phyloP scores from a whole-genome alignment of 75 land plant genomes.

The Selaginella moellendorffii region DNA sequence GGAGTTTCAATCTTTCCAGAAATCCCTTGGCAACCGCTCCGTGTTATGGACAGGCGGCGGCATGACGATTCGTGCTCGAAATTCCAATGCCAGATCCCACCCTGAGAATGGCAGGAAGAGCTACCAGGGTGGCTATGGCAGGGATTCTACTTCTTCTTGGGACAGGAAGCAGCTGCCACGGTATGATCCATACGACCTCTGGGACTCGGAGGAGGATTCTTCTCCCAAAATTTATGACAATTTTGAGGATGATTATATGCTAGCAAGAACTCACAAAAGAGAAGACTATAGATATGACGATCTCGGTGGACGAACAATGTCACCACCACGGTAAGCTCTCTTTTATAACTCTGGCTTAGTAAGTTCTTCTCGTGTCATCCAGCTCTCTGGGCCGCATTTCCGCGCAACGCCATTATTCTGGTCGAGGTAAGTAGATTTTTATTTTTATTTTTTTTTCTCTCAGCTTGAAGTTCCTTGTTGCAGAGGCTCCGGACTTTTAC shows the following conservation, averaged over 20 bases:
- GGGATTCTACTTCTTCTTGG: too few species aligned
- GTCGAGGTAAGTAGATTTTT: too few species aligned
- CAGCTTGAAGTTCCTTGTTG: too few species aligned
- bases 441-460: too few species aligned
- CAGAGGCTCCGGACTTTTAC: too few species aligned
- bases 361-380: not conserved
- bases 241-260: too few species aligned
- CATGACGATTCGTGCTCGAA: not conserved
- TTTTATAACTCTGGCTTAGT: not conserved
- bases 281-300: too few species aligned
- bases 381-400: not conserved
- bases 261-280: too few species aligned
- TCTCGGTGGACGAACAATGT: too few species aligned
- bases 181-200: not conserved
- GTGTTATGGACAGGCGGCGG: not conserved
- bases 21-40: not conserved
- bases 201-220: not conserved
- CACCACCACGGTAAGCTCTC: not conserved
- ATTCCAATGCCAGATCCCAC: not conserved
- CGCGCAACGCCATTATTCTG: too few species aligned
- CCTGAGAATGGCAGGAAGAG: not conserved
- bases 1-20: not conserved
- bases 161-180: not conserved
- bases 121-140: too few species aligned
- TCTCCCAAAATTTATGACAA: too few species aligned